Evolutionary conservation across 352 stramenopile species (phyloP).

Genomic region (Pythium oligandrum): DNA sequence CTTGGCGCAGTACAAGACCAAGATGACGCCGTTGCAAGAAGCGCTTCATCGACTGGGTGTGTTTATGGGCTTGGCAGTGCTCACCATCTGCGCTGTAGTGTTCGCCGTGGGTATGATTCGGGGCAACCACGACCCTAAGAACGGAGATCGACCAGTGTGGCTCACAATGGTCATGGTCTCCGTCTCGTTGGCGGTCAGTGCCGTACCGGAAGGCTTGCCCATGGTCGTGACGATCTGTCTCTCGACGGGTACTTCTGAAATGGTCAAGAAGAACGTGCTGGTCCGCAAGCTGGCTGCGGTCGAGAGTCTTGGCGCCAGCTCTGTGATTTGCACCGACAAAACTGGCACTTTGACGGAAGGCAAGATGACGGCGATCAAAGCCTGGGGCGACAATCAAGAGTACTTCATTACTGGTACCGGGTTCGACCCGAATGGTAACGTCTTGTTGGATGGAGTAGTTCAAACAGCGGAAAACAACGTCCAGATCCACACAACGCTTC

Average conservation of each 20-base stretch:
- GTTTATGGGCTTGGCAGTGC: conserved; percentile 72
- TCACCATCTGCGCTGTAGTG: conserved; percentile 84
- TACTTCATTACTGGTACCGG: conserved; percentile 31
- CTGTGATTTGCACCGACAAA: conserved; percentile 88
- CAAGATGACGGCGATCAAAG: conserved; percentile 47
- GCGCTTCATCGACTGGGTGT: conserved; percentile 92
- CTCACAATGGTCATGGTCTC: conserved; percentile 88
- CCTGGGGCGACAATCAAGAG: conserved; percentile 34
- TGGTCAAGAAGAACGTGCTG: conserved; percentile 36
- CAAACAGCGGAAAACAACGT: conserved; percentile 22
- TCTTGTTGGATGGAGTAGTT: conserved; percentile 18
- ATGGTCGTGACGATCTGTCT: conserved; percentile 30
- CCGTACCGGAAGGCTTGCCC: conserved; percentile 29
- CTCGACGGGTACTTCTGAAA: conserved; percentile 21
- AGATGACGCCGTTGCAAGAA: conserved; percentile 85
- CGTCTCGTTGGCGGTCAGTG: conserved; percentile 49
- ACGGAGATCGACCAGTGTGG: conserved; percentile 69
- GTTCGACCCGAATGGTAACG: conserved; percentile 24
- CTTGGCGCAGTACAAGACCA: conserved; percentile 24
- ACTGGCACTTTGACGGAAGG: conserved; percentile 87
- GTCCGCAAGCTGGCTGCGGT: conserved; percentile 46
- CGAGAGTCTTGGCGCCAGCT: conserved; percentile 67
- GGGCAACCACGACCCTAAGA: conserved; percentile 39
- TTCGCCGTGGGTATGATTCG: conserved; percentile 73
- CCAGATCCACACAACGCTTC: conserved; percentile 25